phyloP scores from a whole-genome alignment of 2,329 filamentous ascomycete species.

The Penicillium rolfsii region DNA sequence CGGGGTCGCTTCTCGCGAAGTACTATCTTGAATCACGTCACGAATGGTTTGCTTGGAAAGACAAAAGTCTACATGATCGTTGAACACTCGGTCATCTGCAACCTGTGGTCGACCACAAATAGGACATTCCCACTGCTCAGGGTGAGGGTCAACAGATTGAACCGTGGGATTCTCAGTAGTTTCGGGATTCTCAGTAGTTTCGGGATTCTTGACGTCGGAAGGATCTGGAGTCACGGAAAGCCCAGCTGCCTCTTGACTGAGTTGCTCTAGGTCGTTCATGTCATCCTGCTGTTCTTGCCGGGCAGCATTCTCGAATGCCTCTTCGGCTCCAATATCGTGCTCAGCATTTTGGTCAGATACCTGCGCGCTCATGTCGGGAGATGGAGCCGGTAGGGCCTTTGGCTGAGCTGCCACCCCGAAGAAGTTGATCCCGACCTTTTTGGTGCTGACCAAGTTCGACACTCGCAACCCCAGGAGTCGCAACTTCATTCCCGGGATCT shows the following conservation, averaged over 20 bases:
- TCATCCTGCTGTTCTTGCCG: constrained; percentile 63
- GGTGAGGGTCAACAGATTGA: constrained; percentile 19
- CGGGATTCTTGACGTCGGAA: not conserved
- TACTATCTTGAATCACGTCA: constrained; percentile 68
- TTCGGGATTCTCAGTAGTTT: constrained; percentile 22
- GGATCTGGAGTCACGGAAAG: constrained; percentile 3
- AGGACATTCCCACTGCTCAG: constrained; percentile 79
- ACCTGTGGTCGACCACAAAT: constrained; percentile 78
- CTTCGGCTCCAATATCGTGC: constrained; percentile 72
- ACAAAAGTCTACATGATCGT: constrained; percentile 90
- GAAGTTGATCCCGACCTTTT: constrained; percentile 78
- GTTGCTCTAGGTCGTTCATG: constrained; percentile 62
- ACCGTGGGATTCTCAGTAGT: constrained; percentile 28
- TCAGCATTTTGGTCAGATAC: constrained; percentile 38
- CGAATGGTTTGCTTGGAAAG: constrained; percentile 84
- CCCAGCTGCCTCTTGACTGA: constrained; percentile 59
- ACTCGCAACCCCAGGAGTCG: constrained; percentile 87
- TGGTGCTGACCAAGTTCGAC: constrained; percentile 83
- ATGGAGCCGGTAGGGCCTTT: constrained; percentile 21
- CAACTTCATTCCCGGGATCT: constrained; percentile 76
- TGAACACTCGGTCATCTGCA: constrained; percentile 77
- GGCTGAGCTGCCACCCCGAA: constrained; percentile 60
- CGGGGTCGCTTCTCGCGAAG: constrained; percentile 27
- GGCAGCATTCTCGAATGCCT: constrained; percentile 66
- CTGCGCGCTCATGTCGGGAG: not conserved